Conservation (phyloP, 1,139 yeast species). For the Suzukiozyma palmioleophila region DNA sequence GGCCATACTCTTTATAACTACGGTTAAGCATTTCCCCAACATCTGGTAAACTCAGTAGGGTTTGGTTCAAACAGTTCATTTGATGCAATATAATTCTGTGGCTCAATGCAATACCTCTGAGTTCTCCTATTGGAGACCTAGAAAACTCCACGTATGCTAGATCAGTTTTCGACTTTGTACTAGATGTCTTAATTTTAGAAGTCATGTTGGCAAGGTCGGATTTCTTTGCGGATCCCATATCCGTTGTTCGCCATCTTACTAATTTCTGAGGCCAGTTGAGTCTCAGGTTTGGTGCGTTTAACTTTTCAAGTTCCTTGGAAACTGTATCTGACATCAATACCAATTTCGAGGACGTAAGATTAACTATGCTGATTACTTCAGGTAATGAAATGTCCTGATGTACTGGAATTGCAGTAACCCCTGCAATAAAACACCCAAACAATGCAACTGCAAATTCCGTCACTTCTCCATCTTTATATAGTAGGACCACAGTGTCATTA, state of each 20-base stretch:
- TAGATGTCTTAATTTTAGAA: constrained; percentile 18
- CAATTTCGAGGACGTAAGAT: constrained; percentile 70
- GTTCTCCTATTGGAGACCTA: constrained; percentile 84
- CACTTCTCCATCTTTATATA: constrained; percentile 81
- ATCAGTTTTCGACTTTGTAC: constrained; percentile 44
- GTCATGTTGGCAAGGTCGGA: constrained; percentile 33
- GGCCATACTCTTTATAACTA: constrained; percentile 21
- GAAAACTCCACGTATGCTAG: constrained; percentile 93
- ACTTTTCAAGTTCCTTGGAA: constrained; percentile 63
- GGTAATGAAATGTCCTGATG: constrained; percentile 64
- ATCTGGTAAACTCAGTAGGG: constrained; percentile 62
- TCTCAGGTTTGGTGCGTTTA: constrained; percentile 33
- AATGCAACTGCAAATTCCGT: constrained; percentile 82
- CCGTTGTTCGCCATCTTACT: constrained; percentile 83
- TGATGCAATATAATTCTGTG: constrained; percentile 87
- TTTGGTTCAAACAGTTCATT: constrained; percentile 68
- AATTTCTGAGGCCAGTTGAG: constrained; percentile 42
- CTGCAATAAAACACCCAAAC: constrained; percentile 89
- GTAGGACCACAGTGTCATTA: constrained; percentile 77
- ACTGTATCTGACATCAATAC: constrained; percentile 80
- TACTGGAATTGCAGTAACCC: constrained; percentile 91
- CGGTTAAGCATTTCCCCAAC: constrained; percentile 37
- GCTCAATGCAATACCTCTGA: constrained; percentile 89
- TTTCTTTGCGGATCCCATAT: constrained; percentile 65
- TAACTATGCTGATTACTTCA: constrained; percentile 70